Conservation (phyloP, 371 early-diverging fungal species). For the Apophysomyces elegans region DNA sequence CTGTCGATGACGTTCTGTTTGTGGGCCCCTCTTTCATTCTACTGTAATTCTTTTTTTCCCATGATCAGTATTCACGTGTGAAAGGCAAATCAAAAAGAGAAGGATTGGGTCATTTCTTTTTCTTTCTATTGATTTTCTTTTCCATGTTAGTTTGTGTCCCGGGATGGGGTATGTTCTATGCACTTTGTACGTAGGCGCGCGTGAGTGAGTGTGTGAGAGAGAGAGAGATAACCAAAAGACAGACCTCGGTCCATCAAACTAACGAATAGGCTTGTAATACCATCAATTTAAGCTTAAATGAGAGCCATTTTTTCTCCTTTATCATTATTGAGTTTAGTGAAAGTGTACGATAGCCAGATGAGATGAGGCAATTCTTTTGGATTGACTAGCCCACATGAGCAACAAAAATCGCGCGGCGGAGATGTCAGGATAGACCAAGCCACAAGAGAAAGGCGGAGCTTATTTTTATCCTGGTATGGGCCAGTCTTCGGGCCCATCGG, state of each 20-base stretch:
- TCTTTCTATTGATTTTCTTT: too few species aligned
- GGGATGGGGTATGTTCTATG: too few species aligned
- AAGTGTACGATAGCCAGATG: background rate
- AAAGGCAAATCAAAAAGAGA: too few species aligned
- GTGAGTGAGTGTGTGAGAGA: background rate
- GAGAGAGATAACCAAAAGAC: background rate
- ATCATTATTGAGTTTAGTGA: background rate
- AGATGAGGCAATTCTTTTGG: constrained; percentile 1
- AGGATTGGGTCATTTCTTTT: too few species aligned
- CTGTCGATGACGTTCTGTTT: too few species aligned
- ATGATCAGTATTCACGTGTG: too few species aligned
- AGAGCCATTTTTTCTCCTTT: too few species aligned
- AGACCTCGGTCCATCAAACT: background rate
- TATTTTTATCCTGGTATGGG: background rate
- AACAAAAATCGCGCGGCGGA: too few species aligned
- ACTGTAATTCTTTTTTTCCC: too few species aligned
- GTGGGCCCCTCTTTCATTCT: too few species aligned
- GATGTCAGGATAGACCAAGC: background rate
- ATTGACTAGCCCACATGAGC: too few species aligned
- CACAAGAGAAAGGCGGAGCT: background rate
- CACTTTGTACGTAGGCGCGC: background rate
- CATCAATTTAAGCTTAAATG: constrained; percentile 1
- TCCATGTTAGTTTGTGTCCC: too few species aligned
- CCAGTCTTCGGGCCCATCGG: background rate
- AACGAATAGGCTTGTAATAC: background rate